These are phyloP conservation scores for Melampsora allii-populina DNA, from an alignment of 1,284 basidiomycete species.

Conservation along the genomic window DNA sequence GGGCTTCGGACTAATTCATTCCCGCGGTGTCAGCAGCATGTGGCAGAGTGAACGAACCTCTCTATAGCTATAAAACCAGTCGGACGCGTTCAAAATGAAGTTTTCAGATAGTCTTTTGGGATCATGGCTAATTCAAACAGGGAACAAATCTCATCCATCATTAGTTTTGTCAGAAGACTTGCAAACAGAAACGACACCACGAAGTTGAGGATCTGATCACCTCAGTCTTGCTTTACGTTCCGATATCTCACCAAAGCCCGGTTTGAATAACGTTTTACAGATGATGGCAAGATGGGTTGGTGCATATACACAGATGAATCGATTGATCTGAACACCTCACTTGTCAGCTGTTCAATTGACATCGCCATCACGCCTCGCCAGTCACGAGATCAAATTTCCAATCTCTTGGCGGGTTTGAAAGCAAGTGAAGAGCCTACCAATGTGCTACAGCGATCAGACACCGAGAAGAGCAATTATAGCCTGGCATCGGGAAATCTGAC, in stretches of 20 bases:
- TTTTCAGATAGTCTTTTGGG: slow-evolving; percentile 8
- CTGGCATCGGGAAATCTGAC: neutral
- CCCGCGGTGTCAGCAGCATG: too few relatives aligned
- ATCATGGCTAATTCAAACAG: slow-evolving; percentile 14
- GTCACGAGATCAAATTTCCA: neutral
- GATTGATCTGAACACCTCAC: neutral
- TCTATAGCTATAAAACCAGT: too few relatives aligned
- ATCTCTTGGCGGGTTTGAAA: neutral
- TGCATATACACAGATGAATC: neutral
- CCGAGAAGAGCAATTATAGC: neutral
- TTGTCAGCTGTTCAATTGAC: slow-evolving; percentile 18
- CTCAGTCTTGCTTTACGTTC: neutral
- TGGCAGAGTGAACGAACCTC: too few relatives aligned
- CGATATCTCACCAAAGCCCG: neutral
- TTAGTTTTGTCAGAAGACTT: neutral
- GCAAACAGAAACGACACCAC: neutral
- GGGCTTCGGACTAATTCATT: too few relatives aligned
- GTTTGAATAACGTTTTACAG: too few relatives aligned
- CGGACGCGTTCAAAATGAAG: neutral
- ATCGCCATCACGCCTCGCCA: slow-evolving; percentile 14
- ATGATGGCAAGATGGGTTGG: slow-evolving; percentile 5
- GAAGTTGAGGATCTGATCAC: neutral
- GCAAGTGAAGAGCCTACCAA: neutral
- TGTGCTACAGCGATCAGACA: neutral
- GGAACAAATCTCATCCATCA: slow-evolving; percentile 8